Evolutionary conservation across 768 basidiomycete species (phyloP).

Genomic region (Suillus clintonianus): DNA sequence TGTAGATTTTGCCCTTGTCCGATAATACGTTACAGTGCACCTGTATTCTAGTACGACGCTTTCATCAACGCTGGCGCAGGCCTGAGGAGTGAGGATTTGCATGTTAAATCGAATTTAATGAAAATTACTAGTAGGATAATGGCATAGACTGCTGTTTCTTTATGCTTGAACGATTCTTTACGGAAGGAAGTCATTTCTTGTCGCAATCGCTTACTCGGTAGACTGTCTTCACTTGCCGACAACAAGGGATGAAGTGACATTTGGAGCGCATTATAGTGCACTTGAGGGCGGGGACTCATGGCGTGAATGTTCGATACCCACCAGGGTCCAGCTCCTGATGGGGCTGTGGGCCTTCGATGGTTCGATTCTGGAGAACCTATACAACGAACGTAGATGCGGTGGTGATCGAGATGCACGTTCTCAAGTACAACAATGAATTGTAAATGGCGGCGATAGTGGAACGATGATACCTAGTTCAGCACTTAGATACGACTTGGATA

Average conservation of each 20-base stretch:
- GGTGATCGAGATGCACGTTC: not conserved
- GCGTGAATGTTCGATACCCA: not conserved
- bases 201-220: too few species aligned
- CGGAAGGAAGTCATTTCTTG: too few species aligned
- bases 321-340: not conserved
- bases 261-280: too few species aligned
- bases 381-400: not conserved
- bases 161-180: too few species aligned
- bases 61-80: not conserved
- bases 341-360: not conserved
- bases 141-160: too few species aligned
- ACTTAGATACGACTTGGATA: not conserved
- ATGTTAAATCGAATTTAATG: too few species aligned
- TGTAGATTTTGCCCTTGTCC: not conserved
- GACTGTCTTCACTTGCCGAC: too few species aligned
- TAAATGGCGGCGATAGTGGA: not conserved
- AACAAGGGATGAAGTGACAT: too few species aligned
- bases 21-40: not conserved
- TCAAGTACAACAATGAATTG: not conserved
- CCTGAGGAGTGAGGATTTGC: too few species aligned
- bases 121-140: too few species aligned
- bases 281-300: too few species aligned
- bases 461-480: not conserved
- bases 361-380: not conserved
- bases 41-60: not conserved